phyloP scores from a whole-genome alignment of 768 basidiomycete genomes.

The Boletus bicolor region DNA sequence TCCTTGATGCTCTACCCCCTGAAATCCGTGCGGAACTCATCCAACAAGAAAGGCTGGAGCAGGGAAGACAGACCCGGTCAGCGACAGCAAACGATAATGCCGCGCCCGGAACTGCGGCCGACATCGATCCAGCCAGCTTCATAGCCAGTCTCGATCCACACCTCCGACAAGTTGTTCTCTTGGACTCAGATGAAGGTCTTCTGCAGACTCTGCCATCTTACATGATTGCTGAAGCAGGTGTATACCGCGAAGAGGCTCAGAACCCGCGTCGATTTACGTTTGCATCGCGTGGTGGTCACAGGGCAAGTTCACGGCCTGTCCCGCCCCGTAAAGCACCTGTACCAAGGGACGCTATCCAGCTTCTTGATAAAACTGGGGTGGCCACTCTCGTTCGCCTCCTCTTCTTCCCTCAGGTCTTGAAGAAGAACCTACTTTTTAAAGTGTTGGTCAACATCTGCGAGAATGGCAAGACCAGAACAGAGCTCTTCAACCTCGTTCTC shows the following conservation, averaged over 20 bases:
- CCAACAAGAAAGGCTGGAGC: conserved; percentile 89
- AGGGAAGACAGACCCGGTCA: conserved; percentile 50
- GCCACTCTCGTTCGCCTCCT: conserved; percentile 87
- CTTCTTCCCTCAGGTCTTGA: conserved; percentile 92
- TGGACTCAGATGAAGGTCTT: conserved; percentile 86
- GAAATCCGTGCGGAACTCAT: conserved; percentile 97
- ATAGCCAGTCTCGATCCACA: conserved; percentile 89
- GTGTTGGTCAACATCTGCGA: conserved; percentile 95
- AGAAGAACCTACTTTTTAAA: conserved; percentile 81
- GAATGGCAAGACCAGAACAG: conserved; percentile 85
- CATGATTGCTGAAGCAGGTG: conserved; percentile 81
- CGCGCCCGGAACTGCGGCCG: conserved; percentile 46
- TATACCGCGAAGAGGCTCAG: conserved; percentile 57
- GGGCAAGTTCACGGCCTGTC: conserved; percentile 24
- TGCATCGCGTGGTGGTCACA: conserved; percentile 30
- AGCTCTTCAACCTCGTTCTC: conserved; percentile 92
- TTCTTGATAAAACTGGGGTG: conserved; percentile 87
- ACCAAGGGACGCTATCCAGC: conserved; percentile 85
- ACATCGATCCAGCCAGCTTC: conserved; percentile 87
- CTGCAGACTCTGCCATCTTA: conserved; percentile 78
- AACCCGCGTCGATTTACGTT: conserved; percentile 33
- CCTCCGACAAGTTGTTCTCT: conserved; percentile 84
- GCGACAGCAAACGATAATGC: conserved; percentile 29
- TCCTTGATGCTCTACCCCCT: conserved; percentile 92
- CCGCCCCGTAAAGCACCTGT: conserved; percentile 48